Percentiles rank a stretch among this genome's conserved stretches.
Evolutionary conservation across 1,284 basidiomycete species (phyloP).

Genomic region (Cerioporus squamosus): DNA sequence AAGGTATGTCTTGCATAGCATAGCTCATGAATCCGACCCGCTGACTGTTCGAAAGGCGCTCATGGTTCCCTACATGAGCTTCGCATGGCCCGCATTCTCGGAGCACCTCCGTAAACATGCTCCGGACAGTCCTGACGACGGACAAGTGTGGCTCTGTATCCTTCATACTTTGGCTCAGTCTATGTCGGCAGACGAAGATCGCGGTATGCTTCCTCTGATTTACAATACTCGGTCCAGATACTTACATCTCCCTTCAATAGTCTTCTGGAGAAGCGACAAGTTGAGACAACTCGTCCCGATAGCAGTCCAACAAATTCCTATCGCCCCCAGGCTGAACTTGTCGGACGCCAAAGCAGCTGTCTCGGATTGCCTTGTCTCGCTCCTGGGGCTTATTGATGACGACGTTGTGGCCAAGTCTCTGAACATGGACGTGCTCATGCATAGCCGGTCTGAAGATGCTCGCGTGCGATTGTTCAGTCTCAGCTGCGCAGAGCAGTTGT

Average conservation of each 20-base stretch:
- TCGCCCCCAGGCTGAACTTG: constrained; percentile 45
- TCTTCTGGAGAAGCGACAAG: constrained; percentile 88
- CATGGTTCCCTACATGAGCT: constrained; percentile 90
- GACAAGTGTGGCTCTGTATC: constrained; percentile 67
- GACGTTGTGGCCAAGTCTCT: constrained; percentile 76
- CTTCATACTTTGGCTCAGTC: constrained; percentile 72
- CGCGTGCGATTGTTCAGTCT: constrained; percentile 74
- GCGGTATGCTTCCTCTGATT: constrained; percentile 52
- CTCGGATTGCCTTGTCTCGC: constrained; percentile 52
- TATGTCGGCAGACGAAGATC: constrained; percentile 76
- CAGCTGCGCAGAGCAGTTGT: constrained; percentile 70
- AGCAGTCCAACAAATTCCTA: constrained; percentile 68
- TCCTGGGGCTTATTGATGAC: constrained; percentile 62
- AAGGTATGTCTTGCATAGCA: constrained; percentile 55
- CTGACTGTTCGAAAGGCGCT: constrained; percentile 55
- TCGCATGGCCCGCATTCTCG: constrained; percentile 72
- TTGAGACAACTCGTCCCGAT: constrained; percentile 63
- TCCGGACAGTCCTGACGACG: constrained; percentile 33
- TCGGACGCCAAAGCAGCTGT: constrained; percentile 46
- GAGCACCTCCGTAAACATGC: constrained; percentile 65
- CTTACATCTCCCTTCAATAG: constrained; percentile 40
- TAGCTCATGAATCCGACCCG: not conserved
- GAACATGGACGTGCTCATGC: constrained; percentile 87
- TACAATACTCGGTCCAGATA: not conserved
- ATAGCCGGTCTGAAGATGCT: constrained; percentile 82